Percentiles rank a stretch among this genome's conserved stretches.
These are phyloP conservation scores for Ophiostoma ulmi DNA, from an alignment of 2,329 filamentous ascomycete species.

Conservation along the genomic window DNA sequence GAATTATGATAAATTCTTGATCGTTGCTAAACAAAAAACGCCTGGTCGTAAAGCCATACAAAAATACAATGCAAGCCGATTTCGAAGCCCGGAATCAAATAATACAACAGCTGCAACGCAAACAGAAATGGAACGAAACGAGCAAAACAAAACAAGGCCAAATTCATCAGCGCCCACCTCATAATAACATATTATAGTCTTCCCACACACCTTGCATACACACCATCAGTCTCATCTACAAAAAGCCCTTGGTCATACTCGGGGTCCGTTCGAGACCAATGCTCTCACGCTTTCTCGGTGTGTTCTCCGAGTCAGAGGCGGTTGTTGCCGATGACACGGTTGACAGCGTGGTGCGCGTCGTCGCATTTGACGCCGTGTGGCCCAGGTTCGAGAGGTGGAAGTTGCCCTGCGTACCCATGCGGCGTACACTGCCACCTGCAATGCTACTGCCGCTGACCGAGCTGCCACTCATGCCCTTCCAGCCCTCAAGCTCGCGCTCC, in stretches of 20 bases:
- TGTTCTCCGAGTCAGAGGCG: slow-evolving; percentile 32
- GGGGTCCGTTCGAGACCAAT: slow-evolving; percentile 56
- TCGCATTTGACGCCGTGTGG: slow-evolving; percentile 26
- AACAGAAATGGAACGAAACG: background rate
- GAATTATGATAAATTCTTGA: background rate
- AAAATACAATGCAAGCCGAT: slow-evolving; percentile 7
- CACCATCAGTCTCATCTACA: slow-evolving; percentile 40
- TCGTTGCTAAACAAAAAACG: slow-evolving; percentile 19
- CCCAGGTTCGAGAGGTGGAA: slow-evolving; percentile 27
- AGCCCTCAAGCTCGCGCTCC: slow-evolving; percentile 82
- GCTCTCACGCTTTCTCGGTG: slow-evolving; percentile 58
- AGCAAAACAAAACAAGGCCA: background rate
- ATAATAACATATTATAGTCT: background rate
- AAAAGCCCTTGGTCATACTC: slow-evolving; percentile 73
- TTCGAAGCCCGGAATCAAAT: too few species aligned
- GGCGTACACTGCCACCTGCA: slow-evolving; percentile 53
- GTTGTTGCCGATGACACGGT: slow-evolving; percentile 29
- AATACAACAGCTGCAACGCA: background rate
- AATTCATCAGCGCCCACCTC: background rate
- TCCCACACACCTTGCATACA: background rate
- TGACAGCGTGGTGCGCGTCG: slow-evolving; percentile 30
- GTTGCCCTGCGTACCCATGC: slow-evolving; percentile 36
- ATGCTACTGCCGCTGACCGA: slow-evolving; percentile 29
- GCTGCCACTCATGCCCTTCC: slow-evolving; percentile 57
- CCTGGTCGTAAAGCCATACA: slow-evolving; percentile 11